Evolutionary conservation across 2,329 filamentous ascomycete genomes (phyloP), one percentile per base, ranked within the genome.

Genomic region (Saccharata proteae): DNA sequence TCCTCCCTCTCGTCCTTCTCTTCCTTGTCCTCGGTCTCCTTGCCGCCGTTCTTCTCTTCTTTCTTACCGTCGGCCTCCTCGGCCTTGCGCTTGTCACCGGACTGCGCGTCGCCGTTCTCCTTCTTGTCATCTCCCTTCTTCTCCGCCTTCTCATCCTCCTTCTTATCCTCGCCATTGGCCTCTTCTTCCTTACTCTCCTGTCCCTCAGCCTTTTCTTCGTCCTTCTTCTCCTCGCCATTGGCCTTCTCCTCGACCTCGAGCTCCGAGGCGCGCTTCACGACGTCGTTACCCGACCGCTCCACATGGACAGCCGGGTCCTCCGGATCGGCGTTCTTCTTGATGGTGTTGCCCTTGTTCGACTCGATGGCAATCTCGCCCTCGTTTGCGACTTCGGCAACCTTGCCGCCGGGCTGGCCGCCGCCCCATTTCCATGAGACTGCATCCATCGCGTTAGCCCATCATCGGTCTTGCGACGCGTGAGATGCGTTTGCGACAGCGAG

Each of bases 391-490:
- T 69, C 68, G 40, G 59, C 58, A 34, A 72, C 72, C 26, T 62
- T 68, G 37, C 74, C 75, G 30, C 59, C 58, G 2, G 74, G 73
- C 14, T 64, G 54, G 34, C 65, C 62, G 35, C 62, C 59, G 36
- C 62, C 61, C 71, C 71, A 77, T 47, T 65, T 62, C 74, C 73
- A 77, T 36, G 71, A 71, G 44, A 77, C 74, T 78, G 20, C 20
- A 13, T n/a, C n/a, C n/a, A n/a, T n/a, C n/a, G n/a, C n/a, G n/a
- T n/a, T n/a, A n/a, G n/a, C n/a, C n/a, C n/a, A n/a, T n/a, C n/a
- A n/a, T n/a, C n/a, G n/a, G n/a, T n/a, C n/a, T n/a, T n/a, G n/a
- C n/a, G n/a, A n/a, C n/a, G n/a, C n/a, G n/a, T n/a, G n/a, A n/a
- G n/a, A n/a, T n/a, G n/a, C n/a, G n/a, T n/a, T n/a, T n/a, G n/a